phyloP scores from a whole-genome alignment of 139 green algal species.

The Chara braunii region DNA sequence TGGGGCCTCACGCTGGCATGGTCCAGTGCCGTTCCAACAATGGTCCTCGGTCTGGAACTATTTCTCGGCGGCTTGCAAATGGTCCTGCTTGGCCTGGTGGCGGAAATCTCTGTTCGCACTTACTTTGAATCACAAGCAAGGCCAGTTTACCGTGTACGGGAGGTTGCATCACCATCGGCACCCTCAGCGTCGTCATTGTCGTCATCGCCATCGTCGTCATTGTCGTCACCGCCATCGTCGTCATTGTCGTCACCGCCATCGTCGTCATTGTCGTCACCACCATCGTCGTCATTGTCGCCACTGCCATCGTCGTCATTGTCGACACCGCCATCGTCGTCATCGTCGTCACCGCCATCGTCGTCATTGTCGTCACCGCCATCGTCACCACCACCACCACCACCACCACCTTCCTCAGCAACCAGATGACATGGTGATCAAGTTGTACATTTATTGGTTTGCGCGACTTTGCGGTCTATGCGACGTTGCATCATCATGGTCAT shows the following conservation, averaged over 20 bases:
- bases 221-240: neutral
- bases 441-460: too few relatives aligned
- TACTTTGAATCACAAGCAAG: slow-evolving; percentile 33
- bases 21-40: neutral
- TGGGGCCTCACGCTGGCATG: slow-evolving; percentile 18
- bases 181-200: too few relatives aligned
- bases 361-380: neutral
- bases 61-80: slow-evolving; percentile 12
- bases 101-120: slow-evolving; percentile 27
- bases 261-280: too few relatives aligned
- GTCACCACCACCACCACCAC: neutral
- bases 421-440: too few relatives aligned
- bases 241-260: neutral
- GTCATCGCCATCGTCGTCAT: neutral
- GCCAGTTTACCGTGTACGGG: slow-evolving; percentile 22
- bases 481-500: too few relatives aligned
- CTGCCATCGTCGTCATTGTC: too few relatives aligned
- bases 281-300: too few relatives aligned
- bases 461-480: too few relatives aligned
- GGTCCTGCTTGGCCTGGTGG: slow-evolving; percentile 20
- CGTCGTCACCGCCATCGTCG: neutral
- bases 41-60: slow-evolving; percentile 16
- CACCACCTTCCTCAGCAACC: too few relatives aligned
- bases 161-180: slow-evolving; percentile 6
- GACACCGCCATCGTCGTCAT: too few relatives aligned